phyloP scores from a whole-genome alignment of 1,139 yeast species.

The Ashbya aceris region DNA sequence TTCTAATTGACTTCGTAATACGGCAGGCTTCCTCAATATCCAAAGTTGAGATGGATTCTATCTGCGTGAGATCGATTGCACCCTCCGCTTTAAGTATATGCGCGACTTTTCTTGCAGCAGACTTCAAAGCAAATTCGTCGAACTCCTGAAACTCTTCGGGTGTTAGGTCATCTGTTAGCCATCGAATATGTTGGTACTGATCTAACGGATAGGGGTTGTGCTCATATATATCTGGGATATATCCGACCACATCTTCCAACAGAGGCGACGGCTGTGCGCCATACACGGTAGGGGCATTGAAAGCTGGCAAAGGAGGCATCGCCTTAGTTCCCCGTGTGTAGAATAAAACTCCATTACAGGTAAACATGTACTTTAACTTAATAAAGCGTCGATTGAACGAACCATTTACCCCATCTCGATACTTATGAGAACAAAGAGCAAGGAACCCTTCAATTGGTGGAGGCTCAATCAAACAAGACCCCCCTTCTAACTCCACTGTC shows the following conservation, averaged over 20 bases:
- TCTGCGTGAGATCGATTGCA: slow-evolving; percentile 48
- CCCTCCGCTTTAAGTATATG: slow-evolving; percentile 52
- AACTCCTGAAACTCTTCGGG: slow-evolving; percentile 36
- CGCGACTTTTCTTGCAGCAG: slow-evolving; percentile 52
- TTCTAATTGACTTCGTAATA: slow-evolving; percentile 15
- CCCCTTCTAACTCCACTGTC: slow-evolving; percentile 18
- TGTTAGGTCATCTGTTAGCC: slow-evolving; percentile 41
- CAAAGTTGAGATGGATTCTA: slow-evolving; percentile 25
- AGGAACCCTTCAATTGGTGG: slow-evolving; percentile 70
- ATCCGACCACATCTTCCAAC: slow-evolving; percentile 16
- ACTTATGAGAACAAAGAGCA: slow-evolving; percentile 44
- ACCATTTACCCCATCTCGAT: slow-evolving; percentile 7
- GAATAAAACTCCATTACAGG: slow-evolving; percentile 53
- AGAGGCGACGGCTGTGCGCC: slow-evolving; percentile 17
- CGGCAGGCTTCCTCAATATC: slow-evolving; percentile 29
- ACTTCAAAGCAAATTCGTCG: slow-evolving; percentile 52
- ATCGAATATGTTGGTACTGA: slow-evolving; percentile 42
- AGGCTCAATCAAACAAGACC: slow-evolving; percentile 40
- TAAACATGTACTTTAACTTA: slow-evolving; percentile 51
- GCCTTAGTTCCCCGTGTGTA: slow-evolving; percentile 48
- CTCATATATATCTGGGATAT: slow-evolving; percentile 35
- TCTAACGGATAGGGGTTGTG: slow-evolving; percentile 46
- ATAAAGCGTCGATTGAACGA: slow-evolving; percentile 24
- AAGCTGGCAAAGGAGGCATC: slow-evolving; percentile 49
- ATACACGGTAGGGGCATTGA: slow-evolving; percentile 25